Evolutionary conservation across 202 grass and related monocot genomes (phyloP), one percentile per base, ranked within the genome.

Genomic region (Tripidium arundinaceum): DNA sequence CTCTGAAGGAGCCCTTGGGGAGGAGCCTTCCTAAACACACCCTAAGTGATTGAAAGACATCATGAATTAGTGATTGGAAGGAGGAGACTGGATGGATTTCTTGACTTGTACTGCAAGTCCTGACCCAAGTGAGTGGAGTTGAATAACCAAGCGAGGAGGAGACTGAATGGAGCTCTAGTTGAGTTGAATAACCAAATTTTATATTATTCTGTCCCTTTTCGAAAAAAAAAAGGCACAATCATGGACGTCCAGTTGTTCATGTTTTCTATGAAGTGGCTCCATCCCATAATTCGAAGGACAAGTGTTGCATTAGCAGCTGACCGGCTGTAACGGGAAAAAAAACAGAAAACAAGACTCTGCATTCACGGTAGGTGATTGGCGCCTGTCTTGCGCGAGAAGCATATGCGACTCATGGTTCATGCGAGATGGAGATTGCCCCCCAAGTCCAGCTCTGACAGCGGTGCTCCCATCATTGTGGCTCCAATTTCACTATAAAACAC

Each of bases 71-170:
- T 4, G 2, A 36, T 45, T 45, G 11, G 42, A 45, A n/a, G n/a
- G n/a, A 14, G 3, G 10, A 12, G 2, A 65, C n/a, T 5, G 19
- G 12, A 41, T 41, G 7, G n/a, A 76, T 14, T 15, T 5, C 26
- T 58, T 64, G 8, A 64, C 59, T 64, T 64, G 75, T 46, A 8
- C 27, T 45, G 26, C 75, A 64, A 77, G 75, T 77, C 10, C n/a
- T 16, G 13, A 29, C 2, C 27, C 21, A 25, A 54, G 7, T 19
- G 7, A n/a, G n/a, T n/a, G 19, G 19, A 54, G 7, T 54, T 52
- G 49, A 52, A 3, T 54, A 54, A 8, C 49, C 19, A 54, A 54
- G 49, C 19, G 6, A 37, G 36, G 5, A 54, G 18, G 18, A n/a
- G 49, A 8, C 47, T 33, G 1, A 36, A 65, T 65, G 6, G 6